A percentile compares a stretch with the other conserved stretches of the same genome.
These are phyloP conservation scores for Suhomyces kilbournensis DNA, from an alignment of 805 yeast species.

Conservation along the genomic window DNA sequence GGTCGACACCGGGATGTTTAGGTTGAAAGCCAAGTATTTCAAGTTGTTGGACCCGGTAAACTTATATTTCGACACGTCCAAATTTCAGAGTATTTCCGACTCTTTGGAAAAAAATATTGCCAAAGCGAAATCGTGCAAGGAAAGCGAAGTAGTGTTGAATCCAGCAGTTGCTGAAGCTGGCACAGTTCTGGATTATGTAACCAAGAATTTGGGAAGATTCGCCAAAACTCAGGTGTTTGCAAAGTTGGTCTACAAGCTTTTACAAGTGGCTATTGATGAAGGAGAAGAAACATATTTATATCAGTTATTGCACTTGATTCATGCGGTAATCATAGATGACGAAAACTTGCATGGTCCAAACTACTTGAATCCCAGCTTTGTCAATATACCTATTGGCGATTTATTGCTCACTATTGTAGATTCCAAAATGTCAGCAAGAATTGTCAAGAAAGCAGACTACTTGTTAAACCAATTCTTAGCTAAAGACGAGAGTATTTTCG, in stretches of 20 bases:
- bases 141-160: conserved; percentile 42
- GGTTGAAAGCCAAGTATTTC: conserved; percentile 55
- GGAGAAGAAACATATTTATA: conserved; percentile 55
- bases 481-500: conserved; percentile 49
- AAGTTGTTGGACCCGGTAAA: conserved; percentile 63
- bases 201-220: conserved; percentile 43
- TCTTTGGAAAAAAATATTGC: conserved; percentile 46
- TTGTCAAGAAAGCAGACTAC: conserved; percentile 54
- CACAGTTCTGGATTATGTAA: conserved; percentile 42
- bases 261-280: conserved; percentile 50
- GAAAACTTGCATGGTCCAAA: conserved; percentile 38
- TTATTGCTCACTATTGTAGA: conserved; percentile 51
- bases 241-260: conserved; percentile 54
- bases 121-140: conserved; percentile 30
- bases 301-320: conserved; percentile 63
- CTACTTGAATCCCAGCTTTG: conserved; percentile 43
- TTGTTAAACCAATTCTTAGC: conserved; percentile 50
- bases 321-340: conserved; percentile 58
- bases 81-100: conserved; percentile 51
- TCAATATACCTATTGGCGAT: conserved; percentile 56
- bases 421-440: conserved; percentile 46
- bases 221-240: conserved; percentile 53
- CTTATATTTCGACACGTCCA: conserved; percentile 43
- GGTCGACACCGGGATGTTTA: conserved; percentile 61
- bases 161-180: background rate